Evolutionary conservation across 495 filamentous ascomycete species (phyloP).

Genomic region (Physcia stellaris): DNA sequence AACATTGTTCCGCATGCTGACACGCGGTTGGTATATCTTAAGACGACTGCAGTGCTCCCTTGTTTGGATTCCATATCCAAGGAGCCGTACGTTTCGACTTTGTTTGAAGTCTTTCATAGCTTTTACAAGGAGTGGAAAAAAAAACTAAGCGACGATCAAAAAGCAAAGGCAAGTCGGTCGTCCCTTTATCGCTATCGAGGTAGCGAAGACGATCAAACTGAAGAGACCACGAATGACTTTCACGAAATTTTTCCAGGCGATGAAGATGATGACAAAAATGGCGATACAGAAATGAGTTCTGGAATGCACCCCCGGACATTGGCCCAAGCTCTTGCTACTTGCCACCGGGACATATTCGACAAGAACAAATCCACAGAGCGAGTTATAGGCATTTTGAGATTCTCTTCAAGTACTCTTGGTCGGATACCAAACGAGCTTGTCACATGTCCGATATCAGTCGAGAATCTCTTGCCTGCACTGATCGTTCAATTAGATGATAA

Average conservation of each 20-base stretch:
- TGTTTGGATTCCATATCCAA: too few relatives aligned
- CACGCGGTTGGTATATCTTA: too few relatives aligned
- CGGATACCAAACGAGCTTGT: too few relatives aligned
- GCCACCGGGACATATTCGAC: conserved; percentile 39
- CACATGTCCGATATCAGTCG: too few relatives aligned
- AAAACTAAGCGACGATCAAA: conserved; percentile 57
- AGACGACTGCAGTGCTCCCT: conserved; percentile 12
- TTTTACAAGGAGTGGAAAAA: conserved; percentile 70
- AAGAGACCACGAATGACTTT: conserved; percentile 64
- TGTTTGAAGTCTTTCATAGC: conserved; percentile 40
- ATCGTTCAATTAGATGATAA: conserved; percentile 48
- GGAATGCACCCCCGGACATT: conserved; percentile 26
- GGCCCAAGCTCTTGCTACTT: conserved; percentile 34
- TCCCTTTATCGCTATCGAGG: conserved; percentile 75
- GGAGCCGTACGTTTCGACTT: too few relatives aligned
- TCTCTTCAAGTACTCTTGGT: too few relatives aligned
- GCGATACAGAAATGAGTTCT: conserved; percentile 16
- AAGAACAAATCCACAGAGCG: conserved; percentile 12
- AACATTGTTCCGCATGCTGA: too few relatives aligned
- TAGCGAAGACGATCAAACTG: conserved; percentile 55
- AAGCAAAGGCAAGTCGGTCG: conserved; percentile 51
- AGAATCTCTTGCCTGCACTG: too few relatives aligned
- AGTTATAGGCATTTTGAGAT: too few relatives aligned
- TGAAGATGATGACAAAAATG: conserved; percentile 31
- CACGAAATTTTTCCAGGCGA: conserved; percentile 69